Evolutionary conservation across 148 eudicot genomes (phyloP).

Genomic region (Arctostaphylos glauca): DNA sequence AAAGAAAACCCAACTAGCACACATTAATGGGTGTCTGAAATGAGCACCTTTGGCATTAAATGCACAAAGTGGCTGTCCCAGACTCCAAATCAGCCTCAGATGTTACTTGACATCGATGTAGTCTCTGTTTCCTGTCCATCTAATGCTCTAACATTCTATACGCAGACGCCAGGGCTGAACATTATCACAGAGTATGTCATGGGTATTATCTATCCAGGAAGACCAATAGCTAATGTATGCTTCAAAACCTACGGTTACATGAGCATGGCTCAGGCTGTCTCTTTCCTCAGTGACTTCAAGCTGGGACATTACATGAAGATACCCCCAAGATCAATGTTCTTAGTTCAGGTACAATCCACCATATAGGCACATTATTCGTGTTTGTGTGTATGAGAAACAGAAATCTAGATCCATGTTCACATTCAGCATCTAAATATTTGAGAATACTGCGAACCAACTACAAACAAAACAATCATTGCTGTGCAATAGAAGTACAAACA

Average conservation of each 20-base stretch:
- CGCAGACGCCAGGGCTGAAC: constrained; percentile 97
- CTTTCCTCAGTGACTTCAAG: constrained; percentile 94
- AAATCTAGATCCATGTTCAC: not conserved
- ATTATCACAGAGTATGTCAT: constrained; percentile 89
- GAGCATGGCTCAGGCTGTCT: constrained; percentile 99
- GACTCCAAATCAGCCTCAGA: not conserved
- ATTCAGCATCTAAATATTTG: not conserved
- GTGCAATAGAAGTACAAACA: not conserved
- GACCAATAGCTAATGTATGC: constrained; percentile 97
- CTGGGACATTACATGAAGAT: constrained; percentile 99
- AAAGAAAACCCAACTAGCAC: not conserved
- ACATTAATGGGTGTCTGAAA: not conserved
- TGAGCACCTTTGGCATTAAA: not conserved
- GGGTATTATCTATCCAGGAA: constrained; percentile 92
- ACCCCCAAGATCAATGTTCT: constrained; percentile 97
- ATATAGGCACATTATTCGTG: not conserved
- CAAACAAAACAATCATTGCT: not conserved
- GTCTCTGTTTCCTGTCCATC: not conserved
- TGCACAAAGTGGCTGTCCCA: not conserved
- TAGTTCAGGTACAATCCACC: constrained; percentile 75
- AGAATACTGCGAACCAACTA: not conserved
- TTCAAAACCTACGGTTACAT: constrained; percentile 89
- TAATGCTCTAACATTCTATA: constrained; percentile 22
- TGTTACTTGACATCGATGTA: not conserved
- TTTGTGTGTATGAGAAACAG: not conserved